Percentiles rank a stretch among this genome's conserved stretches.
These are phyloP conservation scores for Acidiella bohemica DNA, from an alignment of 495 filamentous ascomycete species.

Conservation along the genomic window DNA sequence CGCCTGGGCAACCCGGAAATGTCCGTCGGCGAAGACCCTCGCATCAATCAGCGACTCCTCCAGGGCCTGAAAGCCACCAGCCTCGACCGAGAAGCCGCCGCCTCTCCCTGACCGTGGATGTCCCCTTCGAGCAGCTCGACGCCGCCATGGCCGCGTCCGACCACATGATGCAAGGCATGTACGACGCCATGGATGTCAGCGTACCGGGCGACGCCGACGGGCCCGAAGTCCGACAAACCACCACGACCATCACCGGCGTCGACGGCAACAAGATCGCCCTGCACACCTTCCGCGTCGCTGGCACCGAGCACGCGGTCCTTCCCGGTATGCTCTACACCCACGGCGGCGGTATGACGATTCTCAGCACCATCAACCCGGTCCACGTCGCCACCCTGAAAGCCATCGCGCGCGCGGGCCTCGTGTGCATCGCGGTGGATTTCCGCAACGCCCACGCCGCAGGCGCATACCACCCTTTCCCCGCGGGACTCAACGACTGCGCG, in stretches of 20 bases:
- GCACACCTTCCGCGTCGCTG: conserved; percentile 7
- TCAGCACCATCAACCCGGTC: conserved; percentile 8
- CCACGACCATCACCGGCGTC: conserved; percentile 7
- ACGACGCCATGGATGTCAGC: background rate
- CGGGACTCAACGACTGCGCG: conserved; percentile 17
- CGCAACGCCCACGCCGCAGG: conserved; percentile 15
- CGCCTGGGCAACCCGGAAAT: background rate
- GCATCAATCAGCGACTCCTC: background rate
- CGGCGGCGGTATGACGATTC: conserved; percentile 18
- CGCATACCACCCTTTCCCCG: conserved; percentile 15
- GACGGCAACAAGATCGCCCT: conserved; percentile 16
- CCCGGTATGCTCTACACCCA: conserved; percentile 12
- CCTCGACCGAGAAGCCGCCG: background rate
- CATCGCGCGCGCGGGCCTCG: conserved; percentile 9
- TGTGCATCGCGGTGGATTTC: conserved; percentile 18
- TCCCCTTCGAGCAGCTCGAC: background rate
- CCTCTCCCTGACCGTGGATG: background rate
- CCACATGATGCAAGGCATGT: background rate
- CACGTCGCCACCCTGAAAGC: conserved; percentile 9
- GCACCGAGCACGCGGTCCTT: conserved; percentile 1
- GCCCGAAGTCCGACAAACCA: conserved; percentile 4
- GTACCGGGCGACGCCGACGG: conserved; percentile 9
- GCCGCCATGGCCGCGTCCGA: background rate
- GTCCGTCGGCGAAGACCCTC: background rate
- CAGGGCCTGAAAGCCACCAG: background rate